phyloP scores from a whole-genome alignment of 2,329 filamentous ascomycete species.

The Calonectria pauciramosa region DNA sequence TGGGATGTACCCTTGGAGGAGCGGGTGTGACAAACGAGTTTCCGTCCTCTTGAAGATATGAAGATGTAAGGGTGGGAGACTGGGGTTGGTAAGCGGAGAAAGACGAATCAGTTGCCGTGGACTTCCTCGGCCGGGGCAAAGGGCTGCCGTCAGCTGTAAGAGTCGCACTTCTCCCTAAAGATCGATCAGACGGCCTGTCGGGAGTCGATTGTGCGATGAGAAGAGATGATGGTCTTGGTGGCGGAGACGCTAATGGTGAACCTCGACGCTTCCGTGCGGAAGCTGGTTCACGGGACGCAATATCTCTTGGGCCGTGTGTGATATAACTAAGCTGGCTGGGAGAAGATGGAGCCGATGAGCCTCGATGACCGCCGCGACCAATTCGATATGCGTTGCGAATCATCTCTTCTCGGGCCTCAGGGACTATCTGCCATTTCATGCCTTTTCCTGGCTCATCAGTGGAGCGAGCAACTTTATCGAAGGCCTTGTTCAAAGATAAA shows the following conservation, averaged over 20 bases:
- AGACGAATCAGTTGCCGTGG: constrained; percentile 59
- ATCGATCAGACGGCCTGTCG: constrained; percentile 63
- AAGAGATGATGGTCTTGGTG: constrained; percentile 63
- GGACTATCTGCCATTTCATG: constrained; percentile 98
- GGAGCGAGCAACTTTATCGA: constrained; percentile 91
- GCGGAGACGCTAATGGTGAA: constrained; percentile 68
- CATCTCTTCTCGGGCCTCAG: constrained; percentile 89
- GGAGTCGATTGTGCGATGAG: constrained; percentile 70
- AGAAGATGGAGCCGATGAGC: constrained; percentile 80
- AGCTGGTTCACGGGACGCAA: constrained; percentile 63
- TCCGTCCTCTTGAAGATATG: constrained; percentile 72
- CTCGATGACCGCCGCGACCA: constrained; percentile 74
- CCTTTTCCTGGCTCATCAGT: constrained; percentile 98
- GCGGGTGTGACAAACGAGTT: constrained; percentile 78
- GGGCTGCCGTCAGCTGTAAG: constrained; percentile 72
- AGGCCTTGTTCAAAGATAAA: constrained; percentile 92
- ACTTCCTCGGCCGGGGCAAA: constrained; percentile 69
- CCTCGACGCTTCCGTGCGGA: constrained; percentile 71
- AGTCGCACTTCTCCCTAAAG: constrained; percentile 51
- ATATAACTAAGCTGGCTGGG: constrained; percentile 72
- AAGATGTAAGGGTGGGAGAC: constrained; percentile 73
- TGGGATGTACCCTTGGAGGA: constrained; percentile 79
- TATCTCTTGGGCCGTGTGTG: constrained; percentile 69
- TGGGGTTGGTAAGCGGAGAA: constrained; percentile 66
- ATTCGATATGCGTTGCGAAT: constrained; percentile 77